These are phyloP conservation scores for Helotiales sp. DNA, from an alignment of 2,329 filamentous ascomycete species.

Conservation along the genomic window DNA sequence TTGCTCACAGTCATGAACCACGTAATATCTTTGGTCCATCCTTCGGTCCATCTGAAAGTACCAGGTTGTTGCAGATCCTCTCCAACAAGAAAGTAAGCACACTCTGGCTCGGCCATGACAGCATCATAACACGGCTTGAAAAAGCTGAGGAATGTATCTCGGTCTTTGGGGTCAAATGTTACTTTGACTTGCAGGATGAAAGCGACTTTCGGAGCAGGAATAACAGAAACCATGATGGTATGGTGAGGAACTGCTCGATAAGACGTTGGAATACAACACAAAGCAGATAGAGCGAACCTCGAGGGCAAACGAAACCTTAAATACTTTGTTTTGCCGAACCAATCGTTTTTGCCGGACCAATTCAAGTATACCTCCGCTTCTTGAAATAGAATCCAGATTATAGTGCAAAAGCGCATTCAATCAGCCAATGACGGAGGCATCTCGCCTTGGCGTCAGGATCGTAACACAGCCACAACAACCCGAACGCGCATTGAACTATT, in stretches of 20 bases:
- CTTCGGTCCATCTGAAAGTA: slow-evolving; percentile 41
- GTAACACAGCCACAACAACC: no score
- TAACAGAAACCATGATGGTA: neutral
- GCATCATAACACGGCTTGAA: slow-evolving; percentile 42
- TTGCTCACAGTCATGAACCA: slow-evolving; percentile 15
- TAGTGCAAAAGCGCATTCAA: no score
- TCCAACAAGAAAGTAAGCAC: slow-evolving; percentile 46
- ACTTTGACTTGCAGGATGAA: slow-evolving; percentile 16
- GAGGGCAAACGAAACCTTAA: no score
- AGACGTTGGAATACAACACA: no score
- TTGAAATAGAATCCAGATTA: no score
- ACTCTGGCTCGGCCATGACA: slow-evolving; percentile 44
- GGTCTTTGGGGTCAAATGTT: slow-evolving; percentile 8
- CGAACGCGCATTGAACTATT: no score
- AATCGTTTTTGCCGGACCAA: no score
- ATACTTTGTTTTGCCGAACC: no score
- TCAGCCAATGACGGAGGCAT: no score
- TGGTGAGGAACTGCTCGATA: neutral
- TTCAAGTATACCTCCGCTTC: no score
- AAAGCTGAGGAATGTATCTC: slow-evolving; percentile 17
- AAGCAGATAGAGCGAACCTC: no score
- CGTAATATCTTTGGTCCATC: slow-evolving; percentile 35
- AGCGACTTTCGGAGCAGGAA: slow-evolving; percentile 3
- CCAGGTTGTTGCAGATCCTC: slow-evolving; percentile 39
- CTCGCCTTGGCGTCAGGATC: no score